Conservation (phyloP, 225 moss, liverwort and hornwort species). For the Rhytidiadelphus loreus region DNA sequence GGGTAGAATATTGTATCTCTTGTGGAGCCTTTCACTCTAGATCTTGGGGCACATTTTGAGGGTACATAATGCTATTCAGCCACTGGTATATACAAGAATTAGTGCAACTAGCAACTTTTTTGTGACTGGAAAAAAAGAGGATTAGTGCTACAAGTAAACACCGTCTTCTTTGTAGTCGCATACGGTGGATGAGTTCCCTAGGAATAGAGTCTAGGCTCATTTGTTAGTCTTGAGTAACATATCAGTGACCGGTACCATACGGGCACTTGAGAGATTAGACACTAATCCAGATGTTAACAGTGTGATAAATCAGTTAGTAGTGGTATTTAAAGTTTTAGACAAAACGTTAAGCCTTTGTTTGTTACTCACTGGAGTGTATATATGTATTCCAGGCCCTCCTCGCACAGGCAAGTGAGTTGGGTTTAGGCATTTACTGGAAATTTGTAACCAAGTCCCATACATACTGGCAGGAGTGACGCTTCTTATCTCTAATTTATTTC, state of each 20-base stretch:
- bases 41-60: not conserved
- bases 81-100: not conserved
- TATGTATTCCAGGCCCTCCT: not conserved
- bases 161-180: not conserved
- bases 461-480: no score
- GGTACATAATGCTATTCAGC: not conserved
- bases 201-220: not conserved
- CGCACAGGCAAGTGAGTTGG: not conserved
- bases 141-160: not conserved
- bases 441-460: not conserved
- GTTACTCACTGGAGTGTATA: not conserved
- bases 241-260: not conserved
- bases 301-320: not conserved
- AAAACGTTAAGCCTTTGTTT: not conserved
- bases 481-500: not conserved
- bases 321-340: not conserved
- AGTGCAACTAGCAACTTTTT: not conserved
- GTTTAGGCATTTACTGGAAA: not conserved
- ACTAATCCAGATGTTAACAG: not conserved
- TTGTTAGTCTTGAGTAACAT: not conserved
- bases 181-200: not conserved
- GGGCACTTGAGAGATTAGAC: not conserved
- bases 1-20: not conserved
- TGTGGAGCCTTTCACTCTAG: not conserved
- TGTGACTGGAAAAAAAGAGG: not conserved